phyloP scores from a whole-genome alignment of 805 yeast species.

The Kockiozyma suomiensis region DNA sequence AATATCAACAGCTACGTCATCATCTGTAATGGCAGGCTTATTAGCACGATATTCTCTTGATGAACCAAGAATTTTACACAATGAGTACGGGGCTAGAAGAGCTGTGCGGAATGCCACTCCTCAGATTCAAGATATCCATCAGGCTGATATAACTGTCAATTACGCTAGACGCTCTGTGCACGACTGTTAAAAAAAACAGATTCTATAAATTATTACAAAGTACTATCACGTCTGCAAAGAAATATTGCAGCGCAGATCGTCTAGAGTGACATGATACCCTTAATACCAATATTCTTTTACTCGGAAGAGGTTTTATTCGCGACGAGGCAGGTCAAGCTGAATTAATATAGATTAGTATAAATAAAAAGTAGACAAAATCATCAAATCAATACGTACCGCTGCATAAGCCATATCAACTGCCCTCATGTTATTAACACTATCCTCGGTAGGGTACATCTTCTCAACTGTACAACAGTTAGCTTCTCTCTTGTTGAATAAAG shows the following conservation, averaged over 20 bases:
- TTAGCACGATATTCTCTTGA: neutral
- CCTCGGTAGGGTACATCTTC: slow-evolving; percentile 11
- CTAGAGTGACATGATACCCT: too few relatives aligned
- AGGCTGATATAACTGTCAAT: neutral
- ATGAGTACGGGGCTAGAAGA: neutral
- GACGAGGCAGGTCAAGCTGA: slow-evolving; percentile 2
- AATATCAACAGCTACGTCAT: neutral
- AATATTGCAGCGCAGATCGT: too few relatives aligned
- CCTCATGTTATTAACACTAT: slow-evolving; percentile 21
- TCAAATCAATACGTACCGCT: slow-evolving; percentile 21
- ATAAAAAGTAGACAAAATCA: neutral
- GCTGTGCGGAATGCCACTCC: neutral
- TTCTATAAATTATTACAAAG: neutral
- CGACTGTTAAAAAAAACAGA: neutral
- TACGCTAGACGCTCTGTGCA: neutral
- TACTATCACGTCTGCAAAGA: too few relatives aligned
- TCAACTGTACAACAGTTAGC: neutral
- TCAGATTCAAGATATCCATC: neutral
- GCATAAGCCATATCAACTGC: slow-evolving; percentile 30
- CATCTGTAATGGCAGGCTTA: neutral
- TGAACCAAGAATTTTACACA: neutral
- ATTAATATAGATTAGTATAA: neutral
- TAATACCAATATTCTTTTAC: too few relatives aligned
- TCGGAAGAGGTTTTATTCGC: too few relatives aligned
- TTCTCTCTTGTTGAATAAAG: neutral